Conservation (phyloP, 371 early-diverging fungal genomes). For the Circinella umbellata region DNA sequence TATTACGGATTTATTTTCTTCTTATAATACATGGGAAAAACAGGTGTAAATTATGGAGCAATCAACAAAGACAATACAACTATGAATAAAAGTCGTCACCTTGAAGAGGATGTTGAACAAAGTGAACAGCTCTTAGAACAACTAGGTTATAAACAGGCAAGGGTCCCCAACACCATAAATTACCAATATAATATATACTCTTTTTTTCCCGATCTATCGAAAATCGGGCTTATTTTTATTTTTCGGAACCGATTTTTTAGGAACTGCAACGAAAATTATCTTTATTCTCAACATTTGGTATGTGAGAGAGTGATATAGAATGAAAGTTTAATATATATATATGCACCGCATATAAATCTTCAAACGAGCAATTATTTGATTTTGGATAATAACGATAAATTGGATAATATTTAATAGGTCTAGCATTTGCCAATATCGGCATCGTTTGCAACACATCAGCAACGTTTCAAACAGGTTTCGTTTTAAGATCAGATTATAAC, state of each 20-base stretch:
- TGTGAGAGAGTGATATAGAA: no score
- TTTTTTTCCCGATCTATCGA: neutral
- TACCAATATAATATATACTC: no score
- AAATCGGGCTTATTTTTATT: neutral
- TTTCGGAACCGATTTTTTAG: conserved; percentile 11
- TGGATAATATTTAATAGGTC: conserved; percentile 22
- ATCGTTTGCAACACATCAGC: conserved; percentile 49
- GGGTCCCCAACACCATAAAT: no score
- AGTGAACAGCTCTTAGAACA: conserved; percentile 18
- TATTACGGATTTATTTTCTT: no score
- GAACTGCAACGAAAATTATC: conserved; percentile 42
- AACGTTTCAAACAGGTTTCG: conserved; percentile 49
- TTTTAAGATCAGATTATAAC: no score
- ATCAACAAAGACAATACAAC: neutral
- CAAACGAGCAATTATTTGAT: no score
- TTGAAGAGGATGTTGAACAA: neutral
- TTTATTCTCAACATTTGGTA: conserved; percentile 50
- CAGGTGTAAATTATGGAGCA: neutral
- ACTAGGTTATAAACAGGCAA: conserved; percentile 39
- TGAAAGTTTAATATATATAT: no score
- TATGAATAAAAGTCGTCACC: conserved; percentile 2
- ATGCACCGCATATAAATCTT: no score
- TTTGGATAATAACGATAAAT: neutral
- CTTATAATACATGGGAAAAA: neutral
- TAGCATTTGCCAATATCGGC: conserved; percentile 53